A percentile compares a stretch with the other conserved stretches of the same genome.
Conservation (phyloP, 140 eudicot genomes). For the Bidens hawaiensis region DNA sequence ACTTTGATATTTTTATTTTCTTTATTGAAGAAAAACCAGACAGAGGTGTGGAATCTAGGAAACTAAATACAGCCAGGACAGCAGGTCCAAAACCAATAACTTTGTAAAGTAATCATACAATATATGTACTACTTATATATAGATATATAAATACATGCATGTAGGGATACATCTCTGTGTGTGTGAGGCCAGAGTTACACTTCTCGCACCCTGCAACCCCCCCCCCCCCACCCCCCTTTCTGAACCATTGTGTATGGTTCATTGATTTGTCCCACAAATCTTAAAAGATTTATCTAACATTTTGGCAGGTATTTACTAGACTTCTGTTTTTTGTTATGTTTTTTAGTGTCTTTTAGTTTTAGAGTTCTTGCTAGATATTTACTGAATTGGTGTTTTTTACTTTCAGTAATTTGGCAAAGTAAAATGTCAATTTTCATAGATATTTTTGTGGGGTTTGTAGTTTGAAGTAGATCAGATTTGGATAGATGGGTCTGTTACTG, state of each 20-base stretch:
- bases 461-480: slow-evolving; percentile 38
- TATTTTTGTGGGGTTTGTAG: not conserved
- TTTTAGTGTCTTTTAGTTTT: not conserved
- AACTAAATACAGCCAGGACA: no score
- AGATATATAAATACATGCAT: slow-evolving; percentile 7
- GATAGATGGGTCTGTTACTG: not conserved
- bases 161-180: slow-evolving; percentile 20
- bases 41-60: slow-evolving; percentile 19
- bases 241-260: slow-evolving; percentile 22
- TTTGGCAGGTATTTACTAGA: slow-evolving; percentile 14
- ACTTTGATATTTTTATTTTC: not conserved
- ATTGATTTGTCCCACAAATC: no score
- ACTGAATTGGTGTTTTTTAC: no score
- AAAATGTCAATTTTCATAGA: not conserved
- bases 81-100: slow-evolving; percentile 23
- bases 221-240: not conserved
- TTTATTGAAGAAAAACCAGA: not conserved
- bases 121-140: not conserved
- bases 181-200: slow-evolving; percentile 31
- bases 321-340: no score
- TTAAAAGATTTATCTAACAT: slow-evolving; percentile 21
- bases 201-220: no score
- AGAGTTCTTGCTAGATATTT: not conserved
- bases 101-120: slow-evolving; percentile 25
- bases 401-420: not conserved